Evolutionary conservation across 352 stramenopile species (phyloP).

Genomic region (Pythium monospermum): DNA sequence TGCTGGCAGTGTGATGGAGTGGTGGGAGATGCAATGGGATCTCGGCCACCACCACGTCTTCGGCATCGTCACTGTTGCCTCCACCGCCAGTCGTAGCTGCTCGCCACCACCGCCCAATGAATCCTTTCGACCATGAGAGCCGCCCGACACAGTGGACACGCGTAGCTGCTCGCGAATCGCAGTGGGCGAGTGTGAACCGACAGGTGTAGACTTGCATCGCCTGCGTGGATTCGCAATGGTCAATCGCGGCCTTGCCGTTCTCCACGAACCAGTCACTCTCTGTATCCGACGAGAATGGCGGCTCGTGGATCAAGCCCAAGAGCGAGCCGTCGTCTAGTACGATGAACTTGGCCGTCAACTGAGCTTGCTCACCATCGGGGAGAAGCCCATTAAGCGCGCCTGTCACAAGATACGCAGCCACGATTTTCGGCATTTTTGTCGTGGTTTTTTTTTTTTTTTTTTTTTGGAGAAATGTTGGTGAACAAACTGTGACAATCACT

Average conservation of each 20-base stretch:
- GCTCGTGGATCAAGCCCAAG: background rate
- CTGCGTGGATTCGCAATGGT: constrained; percentile 10
- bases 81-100: too few relatives aligned
- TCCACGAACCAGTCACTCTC: constrained; percentile 11
- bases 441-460: background rate
- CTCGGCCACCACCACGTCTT: constrained; percentile 7
- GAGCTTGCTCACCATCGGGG: background rate
- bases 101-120: constrained; percentile 1
- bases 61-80: background rate
- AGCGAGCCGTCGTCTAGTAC: constrained; percentile 8
- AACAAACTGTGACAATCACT: background rate
- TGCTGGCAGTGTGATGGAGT: background rate
- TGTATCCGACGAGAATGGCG: too few relatives aligned
- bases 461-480: background rate
- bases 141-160: background rate
- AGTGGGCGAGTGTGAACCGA: constrained; percentile 6
- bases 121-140: background rate
- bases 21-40: constrained; percentile 3
- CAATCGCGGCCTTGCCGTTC: constrained; percentile 6
- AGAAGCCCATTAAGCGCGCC: background rate
- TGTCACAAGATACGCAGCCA: background rate
- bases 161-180: background rate
- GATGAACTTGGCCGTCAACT: too few relatives aligned
- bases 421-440: background rate
- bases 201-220: constrained; percentile 8